These are phyloP conservation scores for Sanguinoderma infundibulare DNA, from an alignment of 1,284 basidiomycete genomes.

Conservation along the genomic window DNA sequence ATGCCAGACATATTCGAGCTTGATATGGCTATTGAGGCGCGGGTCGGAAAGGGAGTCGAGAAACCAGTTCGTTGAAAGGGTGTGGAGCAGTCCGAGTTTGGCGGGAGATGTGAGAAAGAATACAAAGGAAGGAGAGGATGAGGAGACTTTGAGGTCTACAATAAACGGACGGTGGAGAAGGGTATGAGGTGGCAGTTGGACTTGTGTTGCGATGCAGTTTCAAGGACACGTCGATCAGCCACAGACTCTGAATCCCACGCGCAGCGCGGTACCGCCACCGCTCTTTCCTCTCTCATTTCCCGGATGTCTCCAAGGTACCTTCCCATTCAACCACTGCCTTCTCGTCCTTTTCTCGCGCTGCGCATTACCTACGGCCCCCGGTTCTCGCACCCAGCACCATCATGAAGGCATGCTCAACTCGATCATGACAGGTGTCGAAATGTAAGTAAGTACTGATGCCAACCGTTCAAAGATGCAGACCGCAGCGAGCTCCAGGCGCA, in stretches of 20 bases:
- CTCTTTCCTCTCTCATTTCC: background rate
- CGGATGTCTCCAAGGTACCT: background rate
- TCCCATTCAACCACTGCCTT: background rate
- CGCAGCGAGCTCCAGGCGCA: too few species aligned
- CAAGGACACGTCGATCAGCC: slow-evolving; percentile 21
- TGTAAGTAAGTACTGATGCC: too few species aligned
- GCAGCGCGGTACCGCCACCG: background rate
- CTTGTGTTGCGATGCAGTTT: background rate
- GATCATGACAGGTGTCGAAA: too few species aligned
- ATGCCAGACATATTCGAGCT: slow-evolving; percentile 27
- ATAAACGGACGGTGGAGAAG: background rate
- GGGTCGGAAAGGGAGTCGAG: background rate
- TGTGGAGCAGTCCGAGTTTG: slow-evolving; percentile 17
- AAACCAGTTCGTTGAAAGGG: background rate
- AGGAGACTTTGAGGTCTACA: background rate
- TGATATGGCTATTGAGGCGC: background rate
- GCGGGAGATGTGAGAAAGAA: slow-evolving; percentile 5
- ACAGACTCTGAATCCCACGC: background rate
- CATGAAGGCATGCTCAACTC: too few species aligned
- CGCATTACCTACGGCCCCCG: background rate
- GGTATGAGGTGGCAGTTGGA: slow-evolving; percentile 13
- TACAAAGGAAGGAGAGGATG: slow-evolving; percentile 4
- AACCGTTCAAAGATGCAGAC: too few species aligned
- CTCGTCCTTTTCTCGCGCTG: background rate
- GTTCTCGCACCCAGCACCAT: background rate